Conservation (phyloP, 1,284 basidiomycete genomes). For the Microbotryum violaceum region DNA sequence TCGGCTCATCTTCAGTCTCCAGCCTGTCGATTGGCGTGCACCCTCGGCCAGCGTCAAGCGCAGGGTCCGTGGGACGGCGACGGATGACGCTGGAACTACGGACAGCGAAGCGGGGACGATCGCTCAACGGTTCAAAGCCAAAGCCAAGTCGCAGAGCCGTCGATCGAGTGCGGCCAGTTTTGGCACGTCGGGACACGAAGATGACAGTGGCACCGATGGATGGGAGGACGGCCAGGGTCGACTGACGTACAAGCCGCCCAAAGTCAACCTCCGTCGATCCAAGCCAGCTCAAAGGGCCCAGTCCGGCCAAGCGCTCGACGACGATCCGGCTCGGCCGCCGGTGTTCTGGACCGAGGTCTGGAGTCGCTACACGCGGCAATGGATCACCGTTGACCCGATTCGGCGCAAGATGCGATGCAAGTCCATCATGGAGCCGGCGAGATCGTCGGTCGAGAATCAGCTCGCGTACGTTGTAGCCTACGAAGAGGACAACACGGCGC, state of each 20-base stretch:
- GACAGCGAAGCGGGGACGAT: constrained; percentile 33
- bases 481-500: constrained; percentile 60
- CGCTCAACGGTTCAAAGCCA: not conserved
- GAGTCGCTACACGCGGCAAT: constrained; percentile 79
- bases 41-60: constrained; percentile 56
- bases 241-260: constrained; percentile 21
- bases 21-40: constrained; percentile 54
- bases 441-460: constrained; percentile 59
- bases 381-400: constrained; percentile 89
- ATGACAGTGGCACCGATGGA: constrained; percentile 36
- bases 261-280: constrained; percentile 13
- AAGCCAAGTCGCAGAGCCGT: constrained; percentile 3
- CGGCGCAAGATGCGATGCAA: constrained; percentile 70
- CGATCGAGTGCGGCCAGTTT: constrained; percentile 1
- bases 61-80: constrained; percentile 8
- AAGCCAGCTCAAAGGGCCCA: not conserved
- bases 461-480: constrained; percentile 90
- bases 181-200: constrained; percentile 29
- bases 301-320: not conserved
- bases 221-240: constrained; percentile 36
- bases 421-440: constrained; percentile 71
- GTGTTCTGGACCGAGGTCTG: constrained; percentile 98
- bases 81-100: constrained; percentile 29
- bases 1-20: constrained; percentile 79
- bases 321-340: constrained; percentile 52